Evolutionary conservation across 768 basidiomycete genomes (phyloP).

Genomic region (Clavaria fumosa): DNA sequence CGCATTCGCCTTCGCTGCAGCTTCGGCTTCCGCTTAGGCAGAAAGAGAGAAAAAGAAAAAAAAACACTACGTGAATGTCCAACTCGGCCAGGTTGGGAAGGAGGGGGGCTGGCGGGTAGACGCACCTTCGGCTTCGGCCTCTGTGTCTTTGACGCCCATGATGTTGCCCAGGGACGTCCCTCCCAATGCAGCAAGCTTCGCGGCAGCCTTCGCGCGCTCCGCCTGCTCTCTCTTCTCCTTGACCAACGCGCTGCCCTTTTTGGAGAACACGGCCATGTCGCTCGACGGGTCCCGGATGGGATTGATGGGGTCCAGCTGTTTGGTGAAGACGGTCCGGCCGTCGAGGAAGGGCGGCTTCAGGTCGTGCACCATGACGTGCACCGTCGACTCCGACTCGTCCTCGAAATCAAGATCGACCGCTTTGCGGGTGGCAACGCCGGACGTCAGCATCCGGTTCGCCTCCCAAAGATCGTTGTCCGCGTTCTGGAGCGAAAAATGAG

Average conservation of each 20-base stretch:
- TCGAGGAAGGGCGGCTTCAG: constrained; percentile 97
- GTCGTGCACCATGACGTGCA: constrained; percentile 95
- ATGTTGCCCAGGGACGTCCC: constrained; percentile 95
- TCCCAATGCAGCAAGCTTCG: constrained; percentile 82
- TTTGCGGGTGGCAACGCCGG: constrained; percentile 82
- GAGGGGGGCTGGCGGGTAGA: constrained; percentile 16
- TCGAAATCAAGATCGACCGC: constrained; percentile 88
- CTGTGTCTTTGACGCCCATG: constrained; percentile 93
- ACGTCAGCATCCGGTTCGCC: constrained; percentile 92
- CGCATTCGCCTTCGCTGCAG: constrained; percentile 31
- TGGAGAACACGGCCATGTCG: constrained; percentile 91
- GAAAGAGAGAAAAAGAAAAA: constrained; percentile 20
- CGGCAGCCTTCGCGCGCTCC: constrained; percentile 90
- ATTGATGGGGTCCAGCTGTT: constrained; percentile 93
- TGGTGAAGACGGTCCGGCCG: constrained; percentile 89
- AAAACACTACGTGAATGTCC: constrained; percentile 64
- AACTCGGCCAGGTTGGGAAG: constrained; percentile 32
- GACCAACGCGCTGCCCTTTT: constrained; percentile 90
- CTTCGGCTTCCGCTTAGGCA: constrained; percentile 36
- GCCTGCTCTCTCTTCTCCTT: constrained; percentile 95
- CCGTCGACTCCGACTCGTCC: constrained; percentile 90
- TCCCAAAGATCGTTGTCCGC: constrained; percentile 99
- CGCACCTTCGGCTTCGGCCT: constrained; percentile 84
- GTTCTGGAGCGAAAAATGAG: constrained; percentile 36
- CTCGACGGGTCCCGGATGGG: constrained; percentile 87